Evolutionary conservation across 2,329 filamentous ascomycete genomes (phyloP), one percentile per base, ranked within the genome.

Genomic region (Purpureocillium lavendulum): DNA sequence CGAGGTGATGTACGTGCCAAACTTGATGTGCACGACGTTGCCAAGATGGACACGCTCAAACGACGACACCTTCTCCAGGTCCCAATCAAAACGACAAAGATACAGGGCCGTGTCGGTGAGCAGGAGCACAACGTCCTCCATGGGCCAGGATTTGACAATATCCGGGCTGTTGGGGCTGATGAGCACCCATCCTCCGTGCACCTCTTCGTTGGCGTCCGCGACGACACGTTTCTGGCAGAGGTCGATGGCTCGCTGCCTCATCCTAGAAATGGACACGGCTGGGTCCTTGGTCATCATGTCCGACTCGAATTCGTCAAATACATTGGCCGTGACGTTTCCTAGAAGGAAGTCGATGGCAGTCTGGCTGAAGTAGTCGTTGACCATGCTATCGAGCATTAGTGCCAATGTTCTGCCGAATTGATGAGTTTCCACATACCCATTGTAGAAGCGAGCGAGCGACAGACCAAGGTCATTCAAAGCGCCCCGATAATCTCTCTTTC

Each of bases 361-460:
- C 59, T 98, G 92, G 16, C 89, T 84, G 61, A 97, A 97, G 60
- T 94, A 96, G 62, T 98, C 92, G 50, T 94, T 95, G 48, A 98
- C 88, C 62, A 97, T 92, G 49, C 95, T 97, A 55, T 73, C 14
- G 17, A 30, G 24, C 30, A 12, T 41, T 53, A 41, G 54, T 44
- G 33, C 35, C 39, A 15, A 14, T 24, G 10, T 14, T 14, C 4
- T 5, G 12, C 4, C 15, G n/a, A 12, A 5, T 9, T 7, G 14
- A 15, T 15, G 18, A 4, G 13, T 24, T 24, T 33, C 3, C 39
- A 54, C 73, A 56, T 60, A 81, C 78, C 78, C 77, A 41, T 75
- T 82, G 49, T 80, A 82, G 44, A 81, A 78, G 31, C 87, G 71
- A 18, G 86, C 90, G 32, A 98, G 68, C 0, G 89, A 96, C 36